Percentiles rank a stretch among this genome's conserved stretches.
These are phyloP conservation scores for Penicillium fimorum DNA, from an alignment of 495 filamentous ascomycete genomes.

Conservation along the genomic window DNA sequence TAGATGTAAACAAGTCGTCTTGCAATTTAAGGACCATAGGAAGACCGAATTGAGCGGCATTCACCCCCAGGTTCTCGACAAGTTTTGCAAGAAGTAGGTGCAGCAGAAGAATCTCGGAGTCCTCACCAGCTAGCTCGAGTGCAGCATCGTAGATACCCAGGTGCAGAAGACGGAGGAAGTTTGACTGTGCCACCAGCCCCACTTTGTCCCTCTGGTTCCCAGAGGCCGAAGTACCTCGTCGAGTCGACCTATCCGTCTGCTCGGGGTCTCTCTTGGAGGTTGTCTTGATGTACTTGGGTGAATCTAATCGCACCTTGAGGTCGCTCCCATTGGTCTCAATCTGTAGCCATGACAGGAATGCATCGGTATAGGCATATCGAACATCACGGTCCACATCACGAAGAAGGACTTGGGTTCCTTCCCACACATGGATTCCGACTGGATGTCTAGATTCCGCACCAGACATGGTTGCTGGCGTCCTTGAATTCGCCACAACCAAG, in stretches of 20 bases:
- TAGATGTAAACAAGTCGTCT: conserved; percentile 70
- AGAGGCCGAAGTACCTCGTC: conserved; percentile 59
- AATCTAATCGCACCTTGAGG: conserved; percentile 57
- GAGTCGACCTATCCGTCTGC: conserved; percentile 45
- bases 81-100: conserved; percentile 72
- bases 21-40: conserved; percentile 88
- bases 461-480: conserved; percentile 55
- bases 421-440: conserved; percentile 79
- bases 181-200: conserved; percentile 53
- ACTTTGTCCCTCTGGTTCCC: conserved; percentile 55
- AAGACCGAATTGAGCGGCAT: conserved; percentile 71
- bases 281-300: conserved; percentile 38
- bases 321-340: conserved; percentile 73
- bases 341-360: conserved; percentile 76
- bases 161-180: conserved; percentile 81
- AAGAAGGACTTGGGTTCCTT: conserved; percentile 86
- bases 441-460: conserved; percentile 65
- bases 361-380: conserved; percentile 78
- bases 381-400: conserved; percentile 74
- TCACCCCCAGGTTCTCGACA: conserved; percentile 76
- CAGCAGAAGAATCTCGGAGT: conserved; percentile 69
- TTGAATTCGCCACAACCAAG: conserved; percentile 71
- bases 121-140: conserved; percentile 64
- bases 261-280: conserved; percentile 33
- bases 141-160: conserved; percentile 84